Percentiles rank a stretch among this genome's conserved stretches.
Conservation (phyloP, 2,329 filamentous ascomycete genomes). For the Ceratocystis colombiana region DNA sequence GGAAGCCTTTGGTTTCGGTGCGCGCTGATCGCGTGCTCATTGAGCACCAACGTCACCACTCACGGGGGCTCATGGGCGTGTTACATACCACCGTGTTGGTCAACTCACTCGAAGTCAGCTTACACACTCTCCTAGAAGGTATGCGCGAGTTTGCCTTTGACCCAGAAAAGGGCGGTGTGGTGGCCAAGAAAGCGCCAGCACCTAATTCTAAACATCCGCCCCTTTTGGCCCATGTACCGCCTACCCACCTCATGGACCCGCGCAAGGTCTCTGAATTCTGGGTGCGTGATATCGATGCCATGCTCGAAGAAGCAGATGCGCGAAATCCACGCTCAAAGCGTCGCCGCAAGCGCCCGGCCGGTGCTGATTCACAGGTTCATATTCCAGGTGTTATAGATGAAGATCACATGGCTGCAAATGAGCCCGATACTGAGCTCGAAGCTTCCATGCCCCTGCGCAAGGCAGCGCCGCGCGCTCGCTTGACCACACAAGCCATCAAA, state of each 20-base stretch:
- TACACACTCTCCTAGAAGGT: constrained; percentile 12
- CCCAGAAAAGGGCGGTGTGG: too few relatives aligned
- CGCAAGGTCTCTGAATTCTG: constrained; percentile 20
- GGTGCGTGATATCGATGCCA: constrained; percentile 15
- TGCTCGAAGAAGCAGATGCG: not conserved
- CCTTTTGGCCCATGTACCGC: not conserved
- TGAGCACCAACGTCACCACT: constrained; percentile 22
- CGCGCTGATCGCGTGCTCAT: constrained; percentile 12
- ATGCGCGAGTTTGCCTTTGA: constrained; percentile 8
- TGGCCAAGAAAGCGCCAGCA: not conserved
- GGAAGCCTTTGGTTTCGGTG: not conserved
- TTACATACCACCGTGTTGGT: constrained; percentile 19
- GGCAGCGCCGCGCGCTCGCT: not conserved
- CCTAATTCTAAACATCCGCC: not conserved
- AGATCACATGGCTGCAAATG: not conserved
- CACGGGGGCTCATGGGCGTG: not conserved
- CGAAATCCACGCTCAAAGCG: not conserved
- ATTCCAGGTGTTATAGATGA: not conserved
- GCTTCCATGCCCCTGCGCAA: not conserved
- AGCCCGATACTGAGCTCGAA: not conserved
- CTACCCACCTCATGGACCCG: constrained; percentile 9
- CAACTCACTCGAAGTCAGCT: constrained; percentile 19
- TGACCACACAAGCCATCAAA: constrained; percentile 16
- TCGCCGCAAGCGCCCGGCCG: not conserved
- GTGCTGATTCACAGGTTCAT: not conserved